Evolutionary conservation across 1,284 basidiomycete species (phyloP), one percentile per base, ranked within the genome.

Genomic region (Apiotrichum akiyoshidainum): DNA sequence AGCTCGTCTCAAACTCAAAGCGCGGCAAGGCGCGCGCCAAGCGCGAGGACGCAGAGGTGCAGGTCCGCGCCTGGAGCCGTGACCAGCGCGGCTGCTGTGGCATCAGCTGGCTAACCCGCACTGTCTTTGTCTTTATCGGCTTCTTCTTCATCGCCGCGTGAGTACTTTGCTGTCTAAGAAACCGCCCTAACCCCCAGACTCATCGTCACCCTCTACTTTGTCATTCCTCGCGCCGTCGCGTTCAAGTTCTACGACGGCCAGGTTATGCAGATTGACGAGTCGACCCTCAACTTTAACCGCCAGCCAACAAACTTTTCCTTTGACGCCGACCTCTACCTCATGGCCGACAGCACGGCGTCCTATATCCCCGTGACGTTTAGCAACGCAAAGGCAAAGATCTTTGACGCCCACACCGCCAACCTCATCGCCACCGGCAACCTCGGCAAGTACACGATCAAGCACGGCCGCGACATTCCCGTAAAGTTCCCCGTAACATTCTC

Each of bases 251-350:
- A 86, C 71, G 74, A 76, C 17, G 64, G 74, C 7, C 72, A 77
- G 5, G 89, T 90, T 0, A 81, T 93, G 41, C 71, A 72, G 5
- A 79, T 81, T 26, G 85, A 87, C 16, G 84, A 81, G 52, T 82
- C 85, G 1, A 84, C 82, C 0, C 63, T 76, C 47, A 72, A 77
- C 21, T 91, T 92, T 79, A 85, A 82, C 44, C 84, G 87, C 53
- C 71, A 80, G 0, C 90, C 90, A 0, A 85, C 91, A 51, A 93
- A 93, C 76, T 94, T 92, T 76, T 85, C 87, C 19, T 94, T 93
- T 80, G 82, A 87, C 2, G 89, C 86, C 1, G 79, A 83, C 50
- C 84, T 89, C 21, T 82, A 86, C 46, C 79, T 94, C 11, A 82
- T 89, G 67, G 76, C 89, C 47, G 83, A 92, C 76, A 90, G 89